phyloP scores from a whole-genome alignment of 2,329 filamentous ascomycete species.

The Talaromyces marneffei region DNA sequence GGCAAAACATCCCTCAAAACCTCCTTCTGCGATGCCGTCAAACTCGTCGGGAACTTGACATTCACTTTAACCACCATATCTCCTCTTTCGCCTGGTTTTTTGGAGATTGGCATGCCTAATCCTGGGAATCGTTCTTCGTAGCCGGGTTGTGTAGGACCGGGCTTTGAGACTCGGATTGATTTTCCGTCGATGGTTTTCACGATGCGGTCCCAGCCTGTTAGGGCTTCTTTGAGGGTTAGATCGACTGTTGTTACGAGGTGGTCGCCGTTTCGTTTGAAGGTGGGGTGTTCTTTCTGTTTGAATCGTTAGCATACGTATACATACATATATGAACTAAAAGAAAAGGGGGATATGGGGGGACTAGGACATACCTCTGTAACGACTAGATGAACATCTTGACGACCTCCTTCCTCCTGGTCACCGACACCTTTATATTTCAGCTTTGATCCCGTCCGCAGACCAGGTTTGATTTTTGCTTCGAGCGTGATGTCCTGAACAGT shows the following conservation, averaged over 20 bases:
- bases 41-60: constrained; percentile 78
- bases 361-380: constrained; percentile 89
- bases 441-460: constrained; percentile 93
- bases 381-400: constrained; percentile 92
- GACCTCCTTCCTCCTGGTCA: constrained; percentile 92
- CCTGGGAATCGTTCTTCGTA: constrained; percentile 75
- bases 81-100: constrained; percentile 76
- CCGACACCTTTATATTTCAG: constrained; percentile 98
- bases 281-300: constrained; percentile 74
- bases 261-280: constrained; percentile 82
- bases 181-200: constrained; percentile 90
- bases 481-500: constrained; percentile 82
- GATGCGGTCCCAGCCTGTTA: constrained; percentile 91
- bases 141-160: constrained; percentile 78
- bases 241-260: constrained; percentile 74
- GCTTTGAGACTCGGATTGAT: constrained; percentile 70
- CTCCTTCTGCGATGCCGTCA: constrained; percentile 74
- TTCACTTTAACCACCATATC: constrained; percentile 87
- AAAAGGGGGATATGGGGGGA: constrained; percentile 21
- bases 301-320: not conserved
- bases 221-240: constrained; percentile 82
- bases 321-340: not conserved
- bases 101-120: constrained; percentile 91
- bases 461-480: constrained; percentile 91
- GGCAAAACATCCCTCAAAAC: constrained; percentile 72